A percentile compares a stretch with the other conserved stretches of the same genome.
Evolutionary conservation across 2,329 filamentous ascomycete genomes (phyloP).

Genomic region (Ceratocystis colombiana): DNA sequence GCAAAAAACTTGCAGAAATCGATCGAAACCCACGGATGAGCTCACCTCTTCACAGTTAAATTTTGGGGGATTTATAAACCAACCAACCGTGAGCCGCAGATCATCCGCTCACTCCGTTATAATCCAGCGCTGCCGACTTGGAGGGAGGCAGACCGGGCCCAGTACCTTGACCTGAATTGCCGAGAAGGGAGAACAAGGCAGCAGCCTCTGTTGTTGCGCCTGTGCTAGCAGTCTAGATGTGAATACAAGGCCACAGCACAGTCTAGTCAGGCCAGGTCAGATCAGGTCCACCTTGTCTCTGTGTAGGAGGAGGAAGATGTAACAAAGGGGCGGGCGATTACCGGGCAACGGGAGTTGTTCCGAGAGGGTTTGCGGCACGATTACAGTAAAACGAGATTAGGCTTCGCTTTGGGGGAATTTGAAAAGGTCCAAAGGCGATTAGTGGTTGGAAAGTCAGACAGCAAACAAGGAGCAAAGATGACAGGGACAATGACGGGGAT

Average conservation of each 20-base stretch:
- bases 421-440: background rate
- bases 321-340: too few species aligned
- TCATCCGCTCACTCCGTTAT: background rate
- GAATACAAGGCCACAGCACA: background rate
- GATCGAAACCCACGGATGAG: slow-evolving; percentile 19
- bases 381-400: too few species aligned
- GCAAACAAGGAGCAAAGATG: background rate
- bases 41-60: slow-evolving; percentile 20
- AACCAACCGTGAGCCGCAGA: background rate
- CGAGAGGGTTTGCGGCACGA: too few species aligned
- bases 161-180: background rate
- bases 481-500: background rate
- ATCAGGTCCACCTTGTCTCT: background rate
- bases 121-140: too few species aligned
- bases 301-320: background rate
- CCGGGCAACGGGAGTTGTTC: too few species aligned
- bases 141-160: background rate
- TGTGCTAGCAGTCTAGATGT: background rate
- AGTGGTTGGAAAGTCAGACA: background rate
- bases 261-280: too few species aligned
- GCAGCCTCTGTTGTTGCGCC: background rate
- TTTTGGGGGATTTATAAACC: background rate
- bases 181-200: background rate
- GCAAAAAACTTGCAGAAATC: slow-evolving; percentile 17
- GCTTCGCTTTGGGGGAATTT: too few species aligned